A percentile compares a stretch with the other conserved stretches of the same genome.
These are phyloP conservation scores for Erucastrum elatum DNA, from an alignment of 345 rosid genomes.

Conservation along the genomic window DNA sequence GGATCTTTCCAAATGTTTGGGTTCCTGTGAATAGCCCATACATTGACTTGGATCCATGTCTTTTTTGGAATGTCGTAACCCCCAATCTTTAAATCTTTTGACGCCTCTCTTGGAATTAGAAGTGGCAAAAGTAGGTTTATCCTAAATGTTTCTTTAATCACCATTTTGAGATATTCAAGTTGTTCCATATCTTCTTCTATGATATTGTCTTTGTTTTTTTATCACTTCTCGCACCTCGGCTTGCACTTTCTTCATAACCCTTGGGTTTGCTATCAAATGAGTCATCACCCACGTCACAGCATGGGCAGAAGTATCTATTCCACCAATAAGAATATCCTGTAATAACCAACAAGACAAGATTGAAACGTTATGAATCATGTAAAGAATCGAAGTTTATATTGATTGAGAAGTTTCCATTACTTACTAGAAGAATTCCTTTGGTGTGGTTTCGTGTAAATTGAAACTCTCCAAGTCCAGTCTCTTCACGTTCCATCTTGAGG, in stretches of 20 bases:
- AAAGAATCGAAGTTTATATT: background rate
- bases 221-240: constrained; percentile 31
- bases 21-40: constrained; percentile 25
- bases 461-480: constrained; percentile 15
- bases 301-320: constrained; percentile 28
- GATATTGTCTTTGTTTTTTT: constrained; percentile 23
- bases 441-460: constrained; percentile 43
- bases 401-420: background rate
- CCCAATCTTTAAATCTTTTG: constrained; percentile 12
- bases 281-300: constrained; percentile 35
- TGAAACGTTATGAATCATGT: background rate
- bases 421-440: constrained; percentile 49
- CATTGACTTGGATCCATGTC: constrained; percentile 34
- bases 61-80: constrained; percentile 29
- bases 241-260: constrained; percentile 33
- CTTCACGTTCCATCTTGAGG: constrained; percentile 37
- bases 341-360: background rate
- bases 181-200: constrained; percentile 29
- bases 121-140: constrained; percentile 26
- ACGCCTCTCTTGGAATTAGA: constrained; percentile 32
- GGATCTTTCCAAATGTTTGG: constrained; percentile 37
- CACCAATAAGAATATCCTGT: constrained; percentile 31
- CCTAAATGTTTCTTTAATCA: constrained; percentile 31
- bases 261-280: constrained; percentile 28
- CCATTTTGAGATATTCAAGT: constrained; percentile 32